phyloP scores from a whole-genome alignment of 78 protist genomes.

The Emiliania huxleyi region DNA sequence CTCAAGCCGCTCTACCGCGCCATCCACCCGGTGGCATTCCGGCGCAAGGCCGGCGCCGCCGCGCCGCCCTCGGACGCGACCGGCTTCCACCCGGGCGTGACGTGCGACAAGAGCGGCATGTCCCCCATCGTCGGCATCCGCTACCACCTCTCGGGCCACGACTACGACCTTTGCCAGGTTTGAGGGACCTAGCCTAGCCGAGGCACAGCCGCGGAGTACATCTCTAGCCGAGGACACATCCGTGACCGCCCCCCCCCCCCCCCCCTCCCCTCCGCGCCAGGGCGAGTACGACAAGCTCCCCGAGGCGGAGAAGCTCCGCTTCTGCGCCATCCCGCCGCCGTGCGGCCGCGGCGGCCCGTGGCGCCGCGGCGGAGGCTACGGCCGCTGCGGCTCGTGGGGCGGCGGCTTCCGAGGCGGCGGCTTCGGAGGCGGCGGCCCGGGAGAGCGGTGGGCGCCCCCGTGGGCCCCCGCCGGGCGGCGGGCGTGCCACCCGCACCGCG shows the following conservation, averaged over 20 bases:
- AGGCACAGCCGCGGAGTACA: too few species aligned
- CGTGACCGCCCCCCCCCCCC: too few species aligned
- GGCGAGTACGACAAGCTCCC: conserved; percentile 5
- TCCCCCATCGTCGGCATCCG: not conserved
- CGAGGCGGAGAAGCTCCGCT: not conserved
- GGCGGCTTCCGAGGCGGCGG: not conserved
- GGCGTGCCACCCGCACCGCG: not conserved
- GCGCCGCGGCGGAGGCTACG: not conserved
- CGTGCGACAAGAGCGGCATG: conserved; percentile 3
- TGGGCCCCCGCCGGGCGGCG: not conserved
- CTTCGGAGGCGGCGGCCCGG: not conserved
- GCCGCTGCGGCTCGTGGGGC: not conserved
- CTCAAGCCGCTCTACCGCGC: not conserved
- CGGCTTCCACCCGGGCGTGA: not conserved
- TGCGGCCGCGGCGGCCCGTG: not conserved
- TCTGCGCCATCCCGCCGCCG: not conserved
- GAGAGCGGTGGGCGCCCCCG: not conserved
- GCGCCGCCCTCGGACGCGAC: not conserved
- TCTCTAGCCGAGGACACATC: too few species aligned
- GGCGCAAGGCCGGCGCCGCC: not conserved
- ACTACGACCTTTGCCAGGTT: conserved; percentile 6
- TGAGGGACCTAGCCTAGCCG: too few species aligned
- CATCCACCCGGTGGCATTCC: not conserved
- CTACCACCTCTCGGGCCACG: not conserved
- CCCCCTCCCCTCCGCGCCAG: too few species aligned